phyloP scores from a whole-genome alignment of 176 grass and related monocot genomes.

The Avena eriantha region DNA sequence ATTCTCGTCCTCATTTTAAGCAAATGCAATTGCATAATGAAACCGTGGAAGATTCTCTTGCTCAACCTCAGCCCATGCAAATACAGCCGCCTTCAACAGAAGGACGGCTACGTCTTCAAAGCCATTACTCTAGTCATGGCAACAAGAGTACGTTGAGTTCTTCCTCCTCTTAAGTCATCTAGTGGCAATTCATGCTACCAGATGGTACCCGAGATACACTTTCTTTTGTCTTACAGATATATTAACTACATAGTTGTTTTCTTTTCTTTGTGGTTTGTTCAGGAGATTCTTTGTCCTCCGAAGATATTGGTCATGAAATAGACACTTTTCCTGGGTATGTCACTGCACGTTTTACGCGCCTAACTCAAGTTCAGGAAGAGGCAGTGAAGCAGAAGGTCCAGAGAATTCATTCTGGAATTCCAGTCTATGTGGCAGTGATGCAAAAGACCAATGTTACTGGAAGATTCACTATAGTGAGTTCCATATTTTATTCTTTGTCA shows the following conservation, averaged over 20 bases:
- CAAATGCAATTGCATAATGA: neutral
- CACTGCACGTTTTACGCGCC: neutral
- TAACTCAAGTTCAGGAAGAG: neutral
- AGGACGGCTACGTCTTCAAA: neutral
- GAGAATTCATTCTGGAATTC: neutral
- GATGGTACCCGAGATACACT: slow-evolving; percentile 7
- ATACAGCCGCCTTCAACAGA: neutral
- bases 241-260: neutral
- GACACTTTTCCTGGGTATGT: neutral
- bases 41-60: neutral
- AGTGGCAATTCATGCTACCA: slow-evolving; percentile 16
- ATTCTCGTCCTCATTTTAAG: neutral
- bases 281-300: slow-evolving; percentile 6
- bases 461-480: slow-evolving; percentile 28
- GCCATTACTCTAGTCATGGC: neutral
- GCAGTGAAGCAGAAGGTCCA: slow-evolving; percentile 16
- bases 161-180: slow-evolving; percentile 2
- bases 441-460: slow-evolving; percentile 18
- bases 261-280: neutral
- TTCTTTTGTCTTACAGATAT: slow-evolving; percentile 15
- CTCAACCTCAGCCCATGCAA: neutral
- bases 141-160: neutral
- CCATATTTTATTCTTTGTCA: neutral
- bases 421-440: slow-evolving; percentile 11
- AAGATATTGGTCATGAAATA: slow-evolving; percentile 3